These are phyloP conservation scores for Hyaloscypha bicolor DNA, from an alignment of 495 filamentous ascomycete genomes.

Conservation along the genomic window DNA sequence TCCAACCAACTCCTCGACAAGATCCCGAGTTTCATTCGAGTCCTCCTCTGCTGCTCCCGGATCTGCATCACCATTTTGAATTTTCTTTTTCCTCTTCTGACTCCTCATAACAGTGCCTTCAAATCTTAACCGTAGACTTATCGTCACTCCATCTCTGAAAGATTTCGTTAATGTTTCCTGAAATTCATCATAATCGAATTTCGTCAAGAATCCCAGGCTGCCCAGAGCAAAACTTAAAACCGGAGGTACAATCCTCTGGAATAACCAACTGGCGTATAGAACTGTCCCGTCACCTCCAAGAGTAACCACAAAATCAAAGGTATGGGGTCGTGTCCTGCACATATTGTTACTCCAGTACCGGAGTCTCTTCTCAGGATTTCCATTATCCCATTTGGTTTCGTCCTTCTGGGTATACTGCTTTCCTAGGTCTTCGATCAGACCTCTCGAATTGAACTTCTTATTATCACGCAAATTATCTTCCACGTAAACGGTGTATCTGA, in stretches of 20 bases:
- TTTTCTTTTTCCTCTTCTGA: conserved; percentile 45
- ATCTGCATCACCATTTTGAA: conserved; percentile 7
- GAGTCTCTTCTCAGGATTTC: conserved; percentile 48
- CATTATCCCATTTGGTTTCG: conserved; percentile 3
- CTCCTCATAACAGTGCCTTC: conserved; percentile 95
- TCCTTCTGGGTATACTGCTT: conserved; percentile 19
- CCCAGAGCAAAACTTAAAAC: conserved; percentile 90
- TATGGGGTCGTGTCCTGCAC: conserved; percentile 75
- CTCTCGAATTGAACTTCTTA: conserved; percentile 65
- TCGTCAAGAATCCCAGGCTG: conserved; percentile 92
- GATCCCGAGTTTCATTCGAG: conserved; percentile 53
- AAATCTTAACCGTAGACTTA: conserved; percentile 86
- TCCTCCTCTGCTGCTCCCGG: conserved; percentile 33
- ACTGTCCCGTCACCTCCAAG: conserved; percentile 98
- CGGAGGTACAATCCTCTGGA: conserved; percentile 94
- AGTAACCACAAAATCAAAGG: conserved; percentile 91
- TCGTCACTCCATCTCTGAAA: conserved; percentile 81
- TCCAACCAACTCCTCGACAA: conserved; percentile 89
- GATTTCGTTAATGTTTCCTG: conserved; percentile 68
- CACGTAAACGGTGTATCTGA: conserved; percentile 75
- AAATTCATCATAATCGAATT: conserved; percentile 85
- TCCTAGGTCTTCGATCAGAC: conserved; percentile 28
- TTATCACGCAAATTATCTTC: conserved; percentile 73
- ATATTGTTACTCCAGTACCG: conserved; percentile 83
- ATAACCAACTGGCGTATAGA: conserved; percentile 93